These are phyloP conservation scores for Dothideomycetidae sp. DNA, from an alignment of 2,329 filamentous ascomycete genomes.

Conservation along the genomic window DNA sequence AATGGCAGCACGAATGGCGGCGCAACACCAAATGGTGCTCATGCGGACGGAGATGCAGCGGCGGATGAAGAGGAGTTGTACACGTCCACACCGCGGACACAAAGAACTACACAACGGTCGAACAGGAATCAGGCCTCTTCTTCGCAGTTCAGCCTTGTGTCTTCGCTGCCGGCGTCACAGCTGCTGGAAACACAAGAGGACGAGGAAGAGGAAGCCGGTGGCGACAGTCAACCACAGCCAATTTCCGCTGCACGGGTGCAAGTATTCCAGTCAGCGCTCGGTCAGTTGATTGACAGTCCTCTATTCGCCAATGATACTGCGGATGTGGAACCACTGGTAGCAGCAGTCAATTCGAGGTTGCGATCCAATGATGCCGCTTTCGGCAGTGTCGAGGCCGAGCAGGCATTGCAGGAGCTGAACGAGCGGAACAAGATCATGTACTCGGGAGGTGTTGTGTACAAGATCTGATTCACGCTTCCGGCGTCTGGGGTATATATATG, in stretches of 20 bases:
- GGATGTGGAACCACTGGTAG: conserved; percentile 57
- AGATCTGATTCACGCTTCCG: conserved; percentile 24
- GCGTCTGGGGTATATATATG: not conserved
- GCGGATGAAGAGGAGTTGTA: conserved; percentile 40
- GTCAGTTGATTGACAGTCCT: conserved; percentile 64
- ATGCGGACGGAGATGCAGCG: conserved; percentile 21
- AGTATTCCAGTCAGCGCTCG: conserved; percentile 66
- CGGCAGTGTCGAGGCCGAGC: conserved; percentile 54
- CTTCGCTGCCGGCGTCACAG: conserved; percentile 65
- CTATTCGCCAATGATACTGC: conserved; percentile 84
- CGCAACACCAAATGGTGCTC: conserved; percentile 14
- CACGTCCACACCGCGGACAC: conserved; percentile 35
- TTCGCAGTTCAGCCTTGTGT: conserved; percentile 59
- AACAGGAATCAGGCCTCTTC: conserved; percentile 28
- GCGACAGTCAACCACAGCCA: conserved; percentile 29
- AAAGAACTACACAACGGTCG: conserved; percentile 24
- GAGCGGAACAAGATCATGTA: conserved; percentile 80
- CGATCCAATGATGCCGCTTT: conserved; percentile 47
- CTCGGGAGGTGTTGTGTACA: conserved; percentile 36
- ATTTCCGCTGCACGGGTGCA: conserved; percentile 51
- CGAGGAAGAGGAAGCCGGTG: conserved; percentile 20
- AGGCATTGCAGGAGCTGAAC: conserved; percentile 67
- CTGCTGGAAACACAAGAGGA: conserved; percentile 39
- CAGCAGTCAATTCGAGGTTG: conserved; percentile 63
- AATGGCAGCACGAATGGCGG: conserved; percentile 16